Conservation (phyloP, 2,329 filamentous ascomycete genomes). For the Pseudomassariella vexata region DNA sequence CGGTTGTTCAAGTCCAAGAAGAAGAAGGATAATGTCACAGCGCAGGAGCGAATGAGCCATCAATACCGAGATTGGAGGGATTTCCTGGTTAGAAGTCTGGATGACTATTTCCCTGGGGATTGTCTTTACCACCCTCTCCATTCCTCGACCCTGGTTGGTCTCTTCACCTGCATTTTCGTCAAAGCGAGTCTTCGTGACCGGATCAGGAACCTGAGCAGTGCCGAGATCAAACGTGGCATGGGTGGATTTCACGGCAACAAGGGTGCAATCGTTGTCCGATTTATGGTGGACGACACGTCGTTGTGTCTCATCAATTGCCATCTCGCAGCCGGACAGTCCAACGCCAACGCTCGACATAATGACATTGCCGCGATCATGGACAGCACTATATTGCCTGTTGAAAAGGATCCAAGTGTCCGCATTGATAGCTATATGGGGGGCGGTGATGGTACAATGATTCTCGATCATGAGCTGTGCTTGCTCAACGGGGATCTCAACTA, state of each 20-base stretch:
- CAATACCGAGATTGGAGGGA: conserved; percentile 97
- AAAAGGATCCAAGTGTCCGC: conserved; percentile 60
- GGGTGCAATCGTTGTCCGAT: conserved; percentile 86
- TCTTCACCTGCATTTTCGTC: conserved; percentile 95
- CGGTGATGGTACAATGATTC: conserved; percentile 90
- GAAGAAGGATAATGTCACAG: conserved; percentile 68
- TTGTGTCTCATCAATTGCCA: conserved; percentile 97
- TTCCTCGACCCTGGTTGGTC: conserved; percentile 81
- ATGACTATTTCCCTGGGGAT: conserved; percentile 73
- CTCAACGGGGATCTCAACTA: conserved; percentile 97
- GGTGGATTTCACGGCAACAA: conserved; percentile 95
- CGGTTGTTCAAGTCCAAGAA: conserved; percentile 89
- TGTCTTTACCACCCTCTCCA: conserved; percentile 82
- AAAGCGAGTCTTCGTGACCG: conserved; percentile 71
- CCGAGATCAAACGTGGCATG: conserved; percentile 93
- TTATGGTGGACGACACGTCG: conserved; percentile 88
- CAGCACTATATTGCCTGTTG: conserved; percentile 64
- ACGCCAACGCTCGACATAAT: conserved; percentile 86
- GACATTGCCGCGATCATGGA: conserved; percentile 90
- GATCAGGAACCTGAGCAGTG: conserved; percentile 70
- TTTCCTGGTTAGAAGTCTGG: conserved; percentile 74
- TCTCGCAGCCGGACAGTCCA: conserved; percentile 86
- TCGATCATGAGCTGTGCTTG: conserved; percentile 97
- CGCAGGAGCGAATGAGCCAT: conserved; percentile 90
- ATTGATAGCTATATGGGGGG: conserved; percentile 80